Conservation (phyloP, 129 eudicot species). For the Escallonia rubra region DNA sequence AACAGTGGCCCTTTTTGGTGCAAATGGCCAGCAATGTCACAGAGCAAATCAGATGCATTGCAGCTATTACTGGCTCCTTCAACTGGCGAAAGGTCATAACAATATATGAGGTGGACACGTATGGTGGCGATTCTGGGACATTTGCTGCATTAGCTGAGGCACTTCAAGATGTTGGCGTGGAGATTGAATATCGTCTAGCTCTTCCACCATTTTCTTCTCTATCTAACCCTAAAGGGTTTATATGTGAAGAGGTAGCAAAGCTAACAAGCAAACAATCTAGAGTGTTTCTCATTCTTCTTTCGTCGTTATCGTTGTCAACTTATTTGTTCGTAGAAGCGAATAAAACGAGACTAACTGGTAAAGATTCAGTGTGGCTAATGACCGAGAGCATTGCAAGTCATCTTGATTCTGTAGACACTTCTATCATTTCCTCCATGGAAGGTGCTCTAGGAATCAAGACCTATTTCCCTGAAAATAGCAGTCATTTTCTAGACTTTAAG, state of each 20-base stretch:
- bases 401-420: constrained; percentile 20
- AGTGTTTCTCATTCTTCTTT: constrained; percentile 23
- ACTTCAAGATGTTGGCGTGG: constrained; percentile 16
- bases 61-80: constrained; percentile 13
- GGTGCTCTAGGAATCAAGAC: no score
- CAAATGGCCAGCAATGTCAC: constrained; percentile 18
- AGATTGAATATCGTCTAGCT: constrained; percentile 15
- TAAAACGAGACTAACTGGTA: constrained; percentile 11
- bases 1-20: constrained; percentile 29
- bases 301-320: constrained; percentile 12
- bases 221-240: background rate
- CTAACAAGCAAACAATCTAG: constrained; percentile 12
- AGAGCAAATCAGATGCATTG: constrained; percentile 24
- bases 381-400: constrained; percentile 13
- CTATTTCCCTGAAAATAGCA: constrained; percentile 3
- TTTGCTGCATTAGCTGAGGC: constrained; percentile 17
- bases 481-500: constrained; percentile 5
- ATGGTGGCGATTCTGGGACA: constrained; percentile 22
- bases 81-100: constrained; percentile 26
- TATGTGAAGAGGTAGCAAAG: constrained; percentile 12
- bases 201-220: constrained; percentile 24
- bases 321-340: constrained; percentile 26
- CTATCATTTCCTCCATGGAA: background rate
- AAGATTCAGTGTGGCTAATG: constrained; percentile 28
- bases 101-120: constrained; percentile 20